phyloP scores from a whole-genome alignment of 331 rosid genomes.

The Pyrus hybrid region DNA sequence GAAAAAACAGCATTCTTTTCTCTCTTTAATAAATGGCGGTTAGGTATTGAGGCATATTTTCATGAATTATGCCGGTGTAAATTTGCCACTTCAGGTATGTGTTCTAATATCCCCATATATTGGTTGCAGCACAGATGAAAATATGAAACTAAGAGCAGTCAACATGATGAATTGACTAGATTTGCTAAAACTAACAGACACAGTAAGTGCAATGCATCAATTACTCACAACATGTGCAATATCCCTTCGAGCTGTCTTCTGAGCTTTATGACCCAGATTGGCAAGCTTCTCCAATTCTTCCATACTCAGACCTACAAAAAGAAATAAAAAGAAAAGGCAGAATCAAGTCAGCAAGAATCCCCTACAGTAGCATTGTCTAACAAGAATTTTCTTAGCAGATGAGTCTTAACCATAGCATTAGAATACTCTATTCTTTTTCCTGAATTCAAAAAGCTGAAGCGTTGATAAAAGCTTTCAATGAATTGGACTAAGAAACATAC shows the following conservation, averaged over 20 bases:
- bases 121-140: neutral
- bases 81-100: neutral
- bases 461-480: neutral
- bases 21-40: neutral
- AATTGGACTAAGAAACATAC: neutral
- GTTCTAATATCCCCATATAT: neutral
- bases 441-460: neutral
- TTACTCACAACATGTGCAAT: constrained; percentile 80
- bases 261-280: constrained; percentile 58
- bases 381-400: neutral
- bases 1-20: neutral
- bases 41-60: neutral
- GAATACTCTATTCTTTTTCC: neutral
- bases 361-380: neutral
- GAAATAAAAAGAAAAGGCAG: neutral
- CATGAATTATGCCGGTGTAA: neutral
- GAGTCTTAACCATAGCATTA: neutral
- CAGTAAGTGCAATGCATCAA: neutral
- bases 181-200: neutral
- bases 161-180: neutral
- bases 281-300: constrained; percentile 78
- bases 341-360: neutral
- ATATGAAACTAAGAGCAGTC: neutral
- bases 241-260: constrained; percentile 88
- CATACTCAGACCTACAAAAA: constrained; percentile 50